Base-by-base conservation (phyloP, 164 flowering plant genomes). In the Buxus sempervirens region DNA sequence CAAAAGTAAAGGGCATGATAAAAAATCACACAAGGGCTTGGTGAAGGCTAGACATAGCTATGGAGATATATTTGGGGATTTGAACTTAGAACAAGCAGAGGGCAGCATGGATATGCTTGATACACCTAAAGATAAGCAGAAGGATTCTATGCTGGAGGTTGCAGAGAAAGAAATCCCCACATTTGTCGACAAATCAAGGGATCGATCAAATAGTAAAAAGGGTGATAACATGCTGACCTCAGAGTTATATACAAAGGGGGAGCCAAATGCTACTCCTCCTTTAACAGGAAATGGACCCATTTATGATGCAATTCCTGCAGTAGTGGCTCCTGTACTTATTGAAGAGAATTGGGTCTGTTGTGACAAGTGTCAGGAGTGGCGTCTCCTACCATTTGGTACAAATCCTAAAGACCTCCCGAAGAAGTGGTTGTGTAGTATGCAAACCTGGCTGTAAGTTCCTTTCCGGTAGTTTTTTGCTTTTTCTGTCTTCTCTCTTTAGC, bases 371-470 rank as follows among this genome's bases (percentile, higher is more conserved):
- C 77, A 78, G 65, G 82, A 78, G 68, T 96, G 99, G 99, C 84
- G 99, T 55, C 90, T 93, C 70, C 90, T 93, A 65, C 99, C 99
- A 38, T 60, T 49, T 80, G 95, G 90, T 42, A 82, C 54, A 62
- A 78, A 85, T 75, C 86, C 88, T 10, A 69, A 78, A 0, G 63
- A 66, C 62, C 88, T 96, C 53, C 95, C 97, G 51, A 84, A 91
- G 72, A 90, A 89, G 85, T 96, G 99, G 99, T 54, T 81, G 22
- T 96, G 99, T 67, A 86, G 83, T 81, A 89, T 90, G 99, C 88
- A 86, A 64, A 41, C 76, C 71, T 96, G 99, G 97, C 92, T 96
- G 98, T 96, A 87, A 90, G 99, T 93, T 79, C 38, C 27, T 63
- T 57, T 60, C 57, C 53, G 5, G 13, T 28, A 60, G 58, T 16